Conservation (phyloP, 768 basidiomycete species). For the Russula emetica region DNA sequence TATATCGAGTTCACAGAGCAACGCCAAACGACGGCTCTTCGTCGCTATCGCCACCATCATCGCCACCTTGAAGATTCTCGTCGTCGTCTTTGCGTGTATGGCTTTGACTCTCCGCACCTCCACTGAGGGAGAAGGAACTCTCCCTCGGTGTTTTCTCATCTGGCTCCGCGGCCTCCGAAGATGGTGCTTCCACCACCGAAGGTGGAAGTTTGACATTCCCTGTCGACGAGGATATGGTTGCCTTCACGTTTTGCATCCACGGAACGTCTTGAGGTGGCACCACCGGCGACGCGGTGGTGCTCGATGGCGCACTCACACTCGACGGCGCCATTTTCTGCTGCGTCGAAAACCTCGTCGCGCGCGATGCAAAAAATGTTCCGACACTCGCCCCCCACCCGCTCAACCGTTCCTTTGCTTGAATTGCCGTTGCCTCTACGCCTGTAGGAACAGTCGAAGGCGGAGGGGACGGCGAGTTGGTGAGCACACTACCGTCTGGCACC, state of each 20-base stretch:
- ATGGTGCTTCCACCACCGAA: not conserved
- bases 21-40: slow-evolving; percentile 24
- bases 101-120: not conserved
- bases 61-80: not conserved
- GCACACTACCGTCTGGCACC: slow-evolving; percentile 19
- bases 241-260: not conserved
- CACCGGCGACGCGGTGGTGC: slow-evolving; percentile 13
- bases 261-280: slow-evolving; percentile 1
- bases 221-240: slow-evolving; percentile 2
- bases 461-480: slow-evolving; percentile 16
- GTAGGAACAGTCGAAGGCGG: slow-evolving; percentile 1
- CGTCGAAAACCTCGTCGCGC: slow-evolving; percentile 17
- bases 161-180: not conserved
- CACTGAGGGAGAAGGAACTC: not conserved
- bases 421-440: slow-evolving; percentile 30
- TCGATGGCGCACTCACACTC: slow-evolving; percentile 12
- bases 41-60: slow-evolving; percentile 7
- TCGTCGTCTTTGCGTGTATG: not conserved
- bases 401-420: slow-evolving; percentile 24
- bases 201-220: not conserved
- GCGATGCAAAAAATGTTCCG: slow-evolving; percentile 27
- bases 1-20: slow-evolving; percentile 13
- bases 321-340: slow-evolving; percentile 8
- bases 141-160: slow-evolving; percentile 15
- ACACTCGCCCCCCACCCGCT: slow-evolving; percentile 26